Evolutionary conservation across 805 yeast genomes (phyloP).

Genomic region (Kuraishia cidri): DNA sequence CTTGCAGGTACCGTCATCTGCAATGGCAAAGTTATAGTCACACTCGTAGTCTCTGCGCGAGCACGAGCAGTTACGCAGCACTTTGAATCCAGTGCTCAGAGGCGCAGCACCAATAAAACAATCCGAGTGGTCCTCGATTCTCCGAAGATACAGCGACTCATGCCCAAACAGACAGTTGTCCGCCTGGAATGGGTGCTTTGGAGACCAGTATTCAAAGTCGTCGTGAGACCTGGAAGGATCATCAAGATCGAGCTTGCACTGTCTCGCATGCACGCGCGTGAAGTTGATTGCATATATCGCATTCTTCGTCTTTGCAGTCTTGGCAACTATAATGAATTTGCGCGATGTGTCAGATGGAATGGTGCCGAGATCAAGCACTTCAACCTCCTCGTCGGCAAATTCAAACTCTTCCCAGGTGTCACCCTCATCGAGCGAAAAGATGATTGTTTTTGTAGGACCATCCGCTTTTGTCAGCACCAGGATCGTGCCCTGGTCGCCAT

Average conservation of each 20-base stretch:
- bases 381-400: constrained; percentile 49
- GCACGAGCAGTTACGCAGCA: constrained; percentile 68
- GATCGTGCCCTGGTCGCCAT: constrained; percentile 89
- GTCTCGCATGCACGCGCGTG: constrained; percentile 35
- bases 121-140: constrained; percentile 42
- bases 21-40: constrained; percentile 74
- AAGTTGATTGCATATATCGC: constrained; percentile 50
- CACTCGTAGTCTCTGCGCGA: constrained; percentile 87
- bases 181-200: constrained; percentile 42
- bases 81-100: constrained; percentile 45
- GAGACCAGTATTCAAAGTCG: constrained; percentile 61
- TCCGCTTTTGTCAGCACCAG: constrained; percentile 59
- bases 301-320: constrained; percentile 22
- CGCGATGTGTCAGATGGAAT: constrained; percentile 89
- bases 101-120: constrained; percentile 70
- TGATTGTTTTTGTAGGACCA: constrained; percentile 41
- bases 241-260: constrained; percentile 42
- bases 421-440: constrained; percentile 77
- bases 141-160: constrained; percentile 48
- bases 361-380: constrained; percentile 70
- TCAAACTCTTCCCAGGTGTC: constrained; percentile 58
- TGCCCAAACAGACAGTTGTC: constrained; percentile 67
- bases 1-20: constrained; percentile 76
- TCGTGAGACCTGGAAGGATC: constrained; percentile 21
- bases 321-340: constrained; percentile 60